Evolutionary conservation across 352 stramenopile species (phyloP).

Genomic region (Thalassiosira exigua): DNA sequence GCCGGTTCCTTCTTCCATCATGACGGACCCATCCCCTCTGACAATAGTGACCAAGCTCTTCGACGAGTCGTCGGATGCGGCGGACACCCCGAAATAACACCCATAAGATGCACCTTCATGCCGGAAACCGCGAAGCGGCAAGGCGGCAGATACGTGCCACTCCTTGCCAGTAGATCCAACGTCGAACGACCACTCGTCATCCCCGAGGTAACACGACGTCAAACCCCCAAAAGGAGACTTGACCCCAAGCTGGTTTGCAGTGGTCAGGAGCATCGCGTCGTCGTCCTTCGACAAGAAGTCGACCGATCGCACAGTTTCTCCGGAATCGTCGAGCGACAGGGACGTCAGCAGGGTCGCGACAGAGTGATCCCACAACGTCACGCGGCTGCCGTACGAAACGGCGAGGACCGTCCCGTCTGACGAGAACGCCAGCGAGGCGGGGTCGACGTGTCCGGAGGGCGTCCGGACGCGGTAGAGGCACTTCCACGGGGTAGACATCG

Average conservation of each 20-base stretch:
- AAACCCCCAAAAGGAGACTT: conserved; percentile 61
- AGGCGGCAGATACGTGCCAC: conserved; percentile 28
- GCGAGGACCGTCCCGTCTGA: conserved; percentile 73
- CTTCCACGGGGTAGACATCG: conserved; percentile 54
- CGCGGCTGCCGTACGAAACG: conserved; percentile 68
- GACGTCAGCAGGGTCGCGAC: conserved; percentile 68
- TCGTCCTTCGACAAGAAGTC: conserved; percentile 55
- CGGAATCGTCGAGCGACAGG: conserved; percentile 12
- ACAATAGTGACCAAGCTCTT: conserved; percentile 49
- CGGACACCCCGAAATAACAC: conserved; percentile 47
- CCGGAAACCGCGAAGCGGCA: conserved; percentile 25
- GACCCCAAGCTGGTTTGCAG: conserved; percentile 27
- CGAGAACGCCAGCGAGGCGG: conserved; percentile 72
- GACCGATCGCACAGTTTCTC: conserved; percentile 34
- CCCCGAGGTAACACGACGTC: conserved; percentile 53
- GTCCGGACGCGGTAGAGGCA: conserved; percentile 76
- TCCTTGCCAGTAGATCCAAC: conserved; percentile 19
- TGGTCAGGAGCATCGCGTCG: conserved; percentile 48
- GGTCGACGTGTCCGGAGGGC: conserved; percentile 53
- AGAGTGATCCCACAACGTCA: conserved; percentile 80
- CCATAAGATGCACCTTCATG: not conserved
- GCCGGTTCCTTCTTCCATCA: conserved; percentile 12
- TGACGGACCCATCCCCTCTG: conserved; percentile 28
- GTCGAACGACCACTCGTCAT: conserved; percentile 58
- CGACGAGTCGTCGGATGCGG: conserved; percentile 20